Percentiles rank a stretch among this genome's conserved stretches.
Evolutionary conservation across 768 basidiomycete genomes (phyloP).

Genomic region (Suillus weaverae): DNA sequence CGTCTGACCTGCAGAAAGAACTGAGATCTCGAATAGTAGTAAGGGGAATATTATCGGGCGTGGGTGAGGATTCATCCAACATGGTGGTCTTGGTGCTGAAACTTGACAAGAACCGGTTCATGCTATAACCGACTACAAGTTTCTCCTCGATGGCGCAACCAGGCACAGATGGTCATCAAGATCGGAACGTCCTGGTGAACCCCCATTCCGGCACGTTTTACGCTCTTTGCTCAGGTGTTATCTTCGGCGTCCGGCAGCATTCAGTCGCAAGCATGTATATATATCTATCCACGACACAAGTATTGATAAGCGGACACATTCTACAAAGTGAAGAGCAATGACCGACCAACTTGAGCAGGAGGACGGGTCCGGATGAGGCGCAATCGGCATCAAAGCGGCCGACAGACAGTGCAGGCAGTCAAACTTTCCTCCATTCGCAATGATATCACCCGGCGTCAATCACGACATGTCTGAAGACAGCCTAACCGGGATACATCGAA

Average conservation of each 20-base stretch:
- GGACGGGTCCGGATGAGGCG: not conserved
- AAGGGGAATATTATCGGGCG: not conserved
- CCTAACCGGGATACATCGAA: not conserved
- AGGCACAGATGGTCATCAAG: not conserved
- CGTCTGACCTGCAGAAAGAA: not conserved
- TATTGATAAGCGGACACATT: not conserved
- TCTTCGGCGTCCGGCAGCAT: not conserved
- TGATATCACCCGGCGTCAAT: not conserved
- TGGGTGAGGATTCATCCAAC: not conserved
- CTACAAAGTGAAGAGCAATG: not conserved
- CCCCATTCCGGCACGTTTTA: not conserved
- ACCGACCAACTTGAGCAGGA: not conserved
- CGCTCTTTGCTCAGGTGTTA: not conserved
- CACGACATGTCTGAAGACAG: not conserved
- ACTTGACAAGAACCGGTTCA: not conserved
- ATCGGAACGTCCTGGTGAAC: not conserved
- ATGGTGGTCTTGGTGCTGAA: not conserved
- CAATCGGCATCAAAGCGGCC: not conserved
- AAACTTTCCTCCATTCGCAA: not conserved
- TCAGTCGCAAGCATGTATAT: not conserved
- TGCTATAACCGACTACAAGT: not conserved
- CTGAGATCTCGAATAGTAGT: not conserved
- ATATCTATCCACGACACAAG: not conserved
- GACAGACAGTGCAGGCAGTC: not conserved
- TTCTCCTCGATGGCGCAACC: not conserved